Conservation (phyloP, 2,329 filamentous ascomycete species). For the Penicillium brevicompactum region DNA sequence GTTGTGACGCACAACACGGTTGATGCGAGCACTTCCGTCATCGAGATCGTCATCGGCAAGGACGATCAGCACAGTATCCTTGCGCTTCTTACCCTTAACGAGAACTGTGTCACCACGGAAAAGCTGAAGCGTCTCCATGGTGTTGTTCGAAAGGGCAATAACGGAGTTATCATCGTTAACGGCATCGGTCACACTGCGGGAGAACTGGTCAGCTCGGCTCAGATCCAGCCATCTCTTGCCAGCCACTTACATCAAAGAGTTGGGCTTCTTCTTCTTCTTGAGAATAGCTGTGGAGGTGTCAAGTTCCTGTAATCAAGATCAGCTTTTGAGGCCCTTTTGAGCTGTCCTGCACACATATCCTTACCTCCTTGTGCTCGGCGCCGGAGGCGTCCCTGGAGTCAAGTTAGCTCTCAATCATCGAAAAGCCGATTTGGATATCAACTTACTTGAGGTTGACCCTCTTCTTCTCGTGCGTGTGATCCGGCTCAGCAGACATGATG, state of each 20-base stretch:
- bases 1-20: slow-evolving; percentile 98
- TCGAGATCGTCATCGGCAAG: slow-evolving; percentile 97
- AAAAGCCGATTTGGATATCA: slow-evolving; percentile 7
- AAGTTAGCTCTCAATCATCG: slow-evolving; percentile 43
- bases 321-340: slow-evolving; percentile 30
- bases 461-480: slow-evolving; percentile 68
- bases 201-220: slow-evolving; percentile 23
- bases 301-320: slow-evolving; percentile 64
- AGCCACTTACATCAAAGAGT: slow-evolving; percentile 83
- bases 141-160: slow-evolving; percentile 96
- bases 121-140: slow-evolving; percentile 96
- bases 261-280: slow-evolving; percentile 99
- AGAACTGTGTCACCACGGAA: slow-evolving; percentile 98
- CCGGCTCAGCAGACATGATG: slow-evolving; percentile 73
- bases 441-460: slow-evolving; percentile 82
- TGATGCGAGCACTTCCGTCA: slow-evolving; percentile 95
- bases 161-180: slow-evolving; percentile 99
- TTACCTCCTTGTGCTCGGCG: slow-evolving; percentile 80
- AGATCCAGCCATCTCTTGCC: slow-evolving; percentile 2
- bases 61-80: slow-evolving; percentile 97
- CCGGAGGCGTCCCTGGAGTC: slow-evolving; percentile 78
- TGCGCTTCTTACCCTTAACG: slow-evolving; percentile 99
- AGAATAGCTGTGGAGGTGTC: slow-evolving; percentile 94
- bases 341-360: slow-evolving; percentile 34
- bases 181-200: slow-evolving; percentile 87